phyloP scores from a whole-genome alignment of 768 basidiomycete genomes.

The Leccinum pellstonianum region DNA sequence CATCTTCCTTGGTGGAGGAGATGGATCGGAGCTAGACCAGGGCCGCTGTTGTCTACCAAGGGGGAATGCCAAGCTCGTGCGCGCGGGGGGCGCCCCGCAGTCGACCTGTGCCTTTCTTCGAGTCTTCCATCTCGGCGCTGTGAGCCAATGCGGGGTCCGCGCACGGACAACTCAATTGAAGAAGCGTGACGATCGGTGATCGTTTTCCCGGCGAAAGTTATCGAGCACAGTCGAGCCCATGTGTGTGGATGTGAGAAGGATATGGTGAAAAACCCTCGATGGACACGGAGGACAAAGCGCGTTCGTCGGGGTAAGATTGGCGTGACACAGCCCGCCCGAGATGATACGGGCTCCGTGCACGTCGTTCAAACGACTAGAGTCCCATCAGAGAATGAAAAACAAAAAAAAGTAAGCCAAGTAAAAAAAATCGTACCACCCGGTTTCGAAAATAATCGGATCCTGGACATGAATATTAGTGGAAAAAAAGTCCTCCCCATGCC shows the following conservation, averaged over 20 bases:
- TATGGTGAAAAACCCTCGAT: background rate
- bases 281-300: background rate
- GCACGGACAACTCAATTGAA: background rate
- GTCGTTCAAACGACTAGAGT: background rate
- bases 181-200: background rate
- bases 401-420: background rate
- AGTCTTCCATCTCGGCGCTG: background rate
- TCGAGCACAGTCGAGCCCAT: background rate
- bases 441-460: background rate
- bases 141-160: background rate
- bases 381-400: background rate
- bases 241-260: background rate
- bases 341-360: background rate
- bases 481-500: background rate
- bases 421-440: background rate
- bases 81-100: background rate
- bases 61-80: background rate
- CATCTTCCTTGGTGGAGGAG: background rate
- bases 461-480: background rate
- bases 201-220: background rate
- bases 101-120: background rate
- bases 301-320: background rate
- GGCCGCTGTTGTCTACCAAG: background rate
- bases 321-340: background rate
- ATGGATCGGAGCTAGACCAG: background rate